Base-by-base conservation (phyloP, 1,284 basidiomycete genomes). In the Puccinia coronata region DNA sequence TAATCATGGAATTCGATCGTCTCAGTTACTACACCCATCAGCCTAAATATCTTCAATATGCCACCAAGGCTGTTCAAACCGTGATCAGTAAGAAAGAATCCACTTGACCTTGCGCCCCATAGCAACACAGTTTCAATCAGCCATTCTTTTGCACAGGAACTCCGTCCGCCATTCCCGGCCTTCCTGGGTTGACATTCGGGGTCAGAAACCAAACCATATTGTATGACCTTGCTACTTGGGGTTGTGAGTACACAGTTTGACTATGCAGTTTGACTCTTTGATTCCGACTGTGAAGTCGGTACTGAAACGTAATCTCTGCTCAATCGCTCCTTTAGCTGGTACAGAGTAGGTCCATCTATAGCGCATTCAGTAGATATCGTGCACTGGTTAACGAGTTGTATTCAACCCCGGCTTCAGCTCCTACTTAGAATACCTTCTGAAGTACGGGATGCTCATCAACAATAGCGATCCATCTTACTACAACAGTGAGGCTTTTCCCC, bases 1-100 rank as follows among this genome's bases (percentile, higher is more conserved):
- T 81, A 36, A 81, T 74, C n/a, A 39, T 81, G 12, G 79, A 81
- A 57, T 74, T 81, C 28, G 79, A 81, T 74, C 70, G 79, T 23
- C 39, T 81, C 31, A 81, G 79, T 39, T 67, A 39, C 16, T 55
- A 81, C 51, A 81, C 79, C 20, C 71, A 57, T 11, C 36, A 81
- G 23, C 43, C 53, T 36, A 81, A 81, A 61, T 81, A 73, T 36
- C 43, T 71, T n/a, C 55, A 65, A 49, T 65, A 65, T 23, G 79
- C 79, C 4, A 61, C 69, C 14, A 74, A 57, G 53, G 69, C 79
- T 2, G 49, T 55, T 16, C 71, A 74, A 57, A 63, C 57, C 8
- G 28, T 81, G 31, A 81, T 81, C 57, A 61, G 79, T 81, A 25
- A 53, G 59, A n/a, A 20, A 55, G 61, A 18, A 61, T 41, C 41